phyloP scores from a whole-genome alignment of 768 basidiomycete genomes.

The Clitopilus hobsonii region DNA sequence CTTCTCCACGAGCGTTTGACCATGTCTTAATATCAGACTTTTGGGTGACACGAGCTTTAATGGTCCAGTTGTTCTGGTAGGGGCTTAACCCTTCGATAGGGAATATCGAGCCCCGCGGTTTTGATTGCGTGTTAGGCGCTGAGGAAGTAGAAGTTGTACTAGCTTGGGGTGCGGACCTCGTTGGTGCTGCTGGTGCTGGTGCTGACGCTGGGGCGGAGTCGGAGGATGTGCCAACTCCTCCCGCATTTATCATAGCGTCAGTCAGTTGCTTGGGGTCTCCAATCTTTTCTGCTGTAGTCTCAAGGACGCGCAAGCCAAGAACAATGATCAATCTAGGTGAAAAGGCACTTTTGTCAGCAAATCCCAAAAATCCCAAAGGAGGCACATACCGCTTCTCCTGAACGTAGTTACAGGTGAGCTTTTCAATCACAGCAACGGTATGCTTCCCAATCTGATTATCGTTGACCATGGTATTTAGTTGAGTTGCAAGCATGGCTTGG shows the following conservation, averaged over 20 bases:
- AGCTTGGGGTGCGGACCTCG: constrained; percentile 21
- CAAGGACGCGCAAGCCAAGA: constrained; percentile 58
- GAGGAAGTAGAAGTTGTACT: constrained; percentile 4
- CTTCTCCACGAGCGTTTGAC: constrained; percentile 87
- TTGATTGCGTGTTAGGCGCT: constrained; percentile 15
- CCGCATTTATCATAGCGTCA: constrained; percentile 12
- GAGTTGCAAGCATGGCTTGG: constrained; percentile 94
- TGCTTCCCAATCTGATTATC: constrained; percentile 59
- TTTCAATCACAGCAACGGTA: constrained; percentile 65
- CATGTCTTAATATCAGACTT: constrained; percentile 89
- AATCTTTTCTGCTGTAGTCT: constrained; percentile 60
- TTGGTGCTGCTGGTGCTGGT: constrained; percentile 15
- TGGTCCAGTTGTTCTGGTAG: constrained; percentile 98
- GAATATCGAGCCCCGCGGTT: constrained; percentile 36
- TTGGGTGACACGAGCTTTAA: constrained; percentile 88
- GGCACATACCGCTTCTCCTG: constrained; percentile 73
- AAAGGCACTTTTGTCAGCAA: background rate
- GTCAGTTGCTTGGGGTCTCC: constrained; percentile 46
- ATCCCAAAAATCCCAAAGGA: background rate
- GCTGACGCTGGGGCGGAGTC: too few species aligned
- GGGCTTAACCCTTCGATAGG: constrained; percentile 95
- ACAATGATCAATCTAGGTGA: constrained; percentile 71
- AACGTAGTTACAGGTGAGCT: constrained; percentile 77
- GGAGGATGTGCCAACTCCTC: too few species aligned
- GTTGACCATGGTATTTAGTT: constrained; percentile 74